Conservation (phyloP, 2,329 filamentous ascomycete species). For the Fusarium coicis region DNA sequence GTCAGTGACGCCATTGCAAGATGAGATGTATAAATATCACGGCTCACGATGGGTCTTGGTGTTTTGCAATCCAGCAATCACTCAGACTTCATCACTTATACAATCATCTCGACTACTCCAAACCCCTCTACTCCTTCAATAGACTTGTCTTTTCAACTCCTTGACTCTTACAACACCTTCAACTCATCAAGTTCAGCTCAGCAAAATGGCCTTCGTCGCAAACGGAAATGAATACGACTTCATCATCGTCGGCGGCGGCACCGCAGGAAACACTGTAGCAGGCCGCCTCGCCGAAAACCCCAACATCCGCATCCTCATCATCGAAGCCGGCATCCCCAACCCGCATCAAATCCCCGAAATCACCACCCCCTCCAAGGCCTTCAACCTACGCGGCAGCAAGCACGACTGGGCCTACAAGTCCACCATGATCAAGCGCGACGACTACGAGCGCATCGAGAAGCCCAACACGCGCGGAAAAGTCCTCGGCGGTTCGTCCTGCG, state of each 20-base stretch:
- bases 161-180: not conserved
- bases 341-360: conserved; percentile 62
- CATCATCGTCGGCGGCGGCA: conserved; percentile 41
- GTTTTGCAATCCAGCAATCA: not conserved
- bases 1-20: not conserved
- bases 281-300: conserved; percentile 51
- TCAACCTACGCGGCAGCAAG: conserved; percentile 64
- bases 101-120: not conserved
- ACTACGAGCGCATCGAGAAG: conserved; percentile 71
- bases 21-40: not conserved
- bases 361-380: conserved; percentile 62
- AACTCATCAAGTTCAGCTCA: not conserved
- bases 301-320: conserved; percentile 55
- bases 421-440: conserved; percentile 66
- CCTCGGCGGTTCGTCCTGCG: conserved; percentile 66
- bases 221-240: conserved; percentile 9
- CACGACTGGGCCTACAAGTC: conserved; percentile 72
- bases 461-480: conserved; percentile 70
- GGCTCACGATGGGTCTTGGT: not conserved
- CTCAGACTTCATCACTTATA: not conserved
- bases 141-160: not conserved
- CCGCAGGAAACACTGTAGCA: conserved; percentile 51
- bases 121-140: not conserved
- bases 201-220: conserved; percentile 1
- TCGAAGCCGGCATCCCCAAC: conserved; percentile 62